Evolutionary conservation across 805 yeast genomes (phyloP).

Genomic region (Myxozyma udenii): DNA sequence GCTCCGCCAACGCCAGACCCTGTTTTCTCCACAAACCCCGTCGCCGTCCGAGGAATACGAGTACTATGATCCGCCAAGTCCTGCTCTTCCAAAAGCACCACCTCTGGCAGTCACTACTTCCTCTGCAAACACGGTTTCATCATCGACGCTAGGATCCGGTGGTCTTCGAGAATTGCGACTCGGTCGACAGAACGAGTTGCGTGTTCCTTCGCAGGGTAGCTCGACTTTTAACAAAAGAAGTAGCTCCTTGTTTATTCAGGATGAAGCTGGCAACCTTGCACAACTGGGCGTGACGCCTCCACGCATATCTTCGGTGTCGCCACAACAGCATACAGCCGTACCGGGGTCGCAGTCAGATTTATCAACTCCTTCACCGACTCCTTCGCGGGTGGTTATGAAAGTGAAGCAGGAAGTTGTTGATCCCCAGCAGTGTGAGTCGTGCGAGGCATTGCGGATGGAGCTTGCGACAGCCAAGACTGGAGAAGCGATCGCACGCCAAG

Average conservation of each 20-base stretch:
- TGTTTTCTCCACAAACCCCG: not conserved
- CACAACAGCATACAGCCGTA: no score
- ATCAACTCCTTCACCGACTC: not conserved
- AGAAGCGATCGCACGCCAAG: constrained; percentile 36
- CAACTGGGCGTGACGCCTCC: not conserved
- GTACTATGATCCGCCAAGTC: constrained; percentile 15
- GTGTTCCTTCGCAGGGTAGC: not conserved
- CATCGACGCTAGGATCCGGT: not conserved
- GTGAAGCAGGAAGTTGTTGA: not conserved
- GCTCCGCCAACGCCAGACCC: constrained; percentile 19
- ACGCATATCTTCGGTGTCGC: not conserved
- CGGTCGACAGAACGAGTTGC: constrained; percentile 23
- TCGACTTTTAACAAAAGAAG: constrained; percentile 19
- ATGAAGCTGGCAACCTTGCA: constrained; percentile 6
- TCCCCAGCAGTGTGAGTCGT: constrained; percentile 27
- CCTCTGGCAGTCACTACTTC: not conserved
- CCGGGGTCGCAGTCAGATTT: not conserved
- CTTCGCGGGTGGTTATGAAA: not conserved
- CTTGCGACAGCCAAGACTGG: constrained; percentile 34
- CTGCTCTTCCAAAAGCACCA: not conserved
- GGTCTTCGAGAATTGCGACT: constrained; percentile 27
- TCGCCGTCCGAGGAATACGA: constrained; percentile 13
- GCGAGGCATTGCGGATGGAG: constrained; percentile 35
- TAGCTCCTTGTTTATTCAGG: constrained; percentile 20
- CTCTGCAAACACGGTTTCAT: not conserved